phyloP scores from a whole-genome alignment of 129 eudicot species.

The Tagetes erecta region DNA sequence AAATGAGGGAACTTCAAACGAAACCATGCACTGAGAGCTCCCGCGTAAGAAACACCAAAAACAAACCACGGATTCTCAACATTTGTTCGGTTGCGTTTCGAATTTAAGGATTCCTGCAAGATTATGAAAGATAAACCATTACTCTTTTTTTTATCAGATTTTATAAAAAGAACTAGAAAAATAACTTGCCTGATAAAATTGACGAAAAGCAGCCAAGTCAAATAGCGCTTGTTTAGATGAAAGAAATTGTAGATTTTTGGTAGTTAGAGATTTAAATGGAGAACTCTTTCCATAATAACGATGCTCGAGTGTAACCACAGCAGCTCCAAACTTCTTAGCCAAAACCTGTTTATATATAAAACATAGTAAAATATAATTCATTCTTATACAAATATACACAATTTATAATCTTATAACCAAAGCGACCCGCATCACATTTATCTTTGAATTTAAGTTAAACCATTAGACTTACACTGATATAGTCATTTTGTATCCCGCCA shows the following conservation, averaged over 20 bases:
- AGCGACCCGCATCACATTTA: neutral
- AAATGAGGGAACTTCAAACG: constrained; percentile 95
- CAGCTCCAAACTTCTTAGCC: constrained; percentile 98
- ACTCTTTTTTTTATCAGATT: neutral
- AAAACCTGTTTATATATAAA: constrained; percentile 50
- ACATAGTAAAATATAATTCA: neutral
- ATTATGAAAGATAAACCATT: neutral
- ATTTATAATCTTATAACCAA: neutral
- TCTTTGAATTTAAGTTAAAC: constrained; percentile 14
- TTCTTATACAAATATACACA: neutral
- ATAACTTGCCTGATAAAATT: constrained; percentile 81
- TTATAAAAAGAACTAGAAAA: neutral
- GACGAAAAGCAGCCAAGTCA: constrained; percentile 93
- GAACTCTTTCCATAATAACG: constrained; percentile 94
- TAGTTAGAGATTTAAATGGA: constrained; percentile 71
- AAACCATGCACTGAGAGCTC: constrained; percentile 99
- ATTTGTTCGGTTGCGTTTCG: constrained; percentile 60
- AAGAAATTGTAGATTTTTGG: constrained; percentile 76
- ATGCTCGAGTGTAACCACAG: constrained; percentile 88
- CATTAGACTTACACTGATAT: constrained; percentile 57
- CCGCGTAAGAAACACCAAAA: constrained; percentile 91
- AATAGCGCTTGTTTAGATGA: constrained; percentile 94
- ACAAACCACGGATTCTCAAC: constrained; percentile 94
- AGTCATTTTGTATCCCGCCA: constrained; percentile 77
- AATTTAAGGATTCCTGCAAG: constrained; percentile 65